Base-by-base conservation (phyloP, 129 eudicot species). In the Chrysanthemum seticuspe region DNA sequence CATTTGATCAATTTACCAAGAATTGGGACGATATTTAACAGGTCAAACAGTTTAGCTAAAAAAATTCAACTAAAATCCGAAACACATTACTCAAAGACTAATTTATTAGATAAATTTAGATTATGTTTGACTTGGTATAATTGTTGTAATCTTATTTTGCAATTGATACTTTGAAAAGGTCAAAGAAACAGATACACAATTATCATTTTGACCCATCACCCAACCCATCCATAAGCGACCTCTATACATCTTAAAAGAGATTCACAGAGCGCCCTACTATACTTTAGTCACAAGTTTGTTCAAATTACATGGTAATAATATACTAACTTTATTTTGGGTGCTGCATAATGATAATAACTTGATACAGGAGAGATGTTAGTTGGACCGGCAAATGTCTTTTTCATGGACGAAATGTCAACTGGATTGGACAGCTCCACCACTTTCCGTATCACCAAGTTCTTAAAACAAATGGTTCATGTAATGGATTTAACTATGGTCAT, bases 371-470 rank as follows among this genome's bases (percentile, higher is more conserved):
- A 86, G 67, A 83, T 86, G 91, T 15, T 86, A 81, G 91, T 86
- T 25, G 91, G 91, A 66, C 85, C 87, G 6, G 79, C 91, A 66
- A 74, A 81, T 71, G 87, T 81, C 1, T 81, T 86, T 63, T 80
- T 83, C 50, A 86, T 83, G 91, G 91, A 86, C 34, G 91, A 86
- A 76, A 83, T 83, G 70, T 86, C 91, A 1, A 86, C 79, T 4
- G 91, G 91, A 25, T 52, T 86, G 18, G 91, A 86, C 53, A 86
- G 91, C 74, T 80, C 91, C 49, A 86, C 91, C 21, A 86, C 91
- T 8, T 83, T 5, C 49, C 85, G 61, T 21, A 86, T 86, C 27
- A 85, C 76, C 65, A 83, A 80, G 50, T 79, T 83, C 62, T 77
- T 86, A 54, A 77, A 79, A 56, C 84, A 83, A 57, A 74, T 78